phyloP scores from a whole-genome alignment of 2,329 filamentous ascomycete genomes.

The Hortaea werneckii region DNA sequence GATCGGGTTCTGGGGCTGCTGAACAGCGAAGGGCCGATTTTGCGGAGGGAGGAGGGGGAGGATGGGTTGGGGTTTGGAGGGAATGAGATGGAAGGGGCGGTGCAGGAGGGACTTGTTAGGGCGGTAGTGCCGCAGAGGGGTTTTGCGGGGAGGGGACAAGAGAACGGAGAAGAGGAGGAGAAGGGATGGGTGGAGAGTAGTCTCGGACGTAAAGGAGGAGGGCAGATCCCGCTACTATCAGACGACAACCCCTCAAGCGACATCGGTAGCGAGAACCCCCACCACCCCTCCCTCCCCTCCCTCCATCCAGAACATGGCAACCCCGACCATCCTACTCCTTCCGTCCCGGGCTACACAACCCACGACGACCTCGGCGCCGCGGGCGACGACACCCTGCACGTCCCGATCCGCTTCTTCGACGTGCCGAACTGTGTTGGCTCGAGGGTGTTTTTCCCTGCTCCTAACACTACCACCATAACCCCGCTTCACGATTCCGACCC shows the following conservation, averaged over 20 bases:
- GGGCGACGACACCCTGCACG: conserved; percentile 84
- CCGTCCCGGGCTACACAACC: conserved; percentile 77
- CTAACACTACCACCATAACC: conserved; percentile 25
- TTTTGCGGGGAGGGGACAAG: neutral
- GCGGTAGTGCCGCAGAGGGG: conserved; percentile 6
- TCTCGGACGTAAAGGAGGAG: no score
- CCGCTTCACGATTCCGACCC: neutral
- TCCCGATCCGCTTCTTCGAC: conserved; percentile 60
- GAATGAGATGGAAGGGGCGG: no score
- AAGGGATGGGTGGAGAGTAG: neutral
- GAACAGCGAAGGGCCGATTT: conserved; percentile 47
- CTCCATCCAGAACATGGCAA: conserved; percentile 5
- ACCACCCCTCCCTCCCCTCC: no score
- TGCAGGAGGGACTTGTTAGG: conserved; percentile 11
- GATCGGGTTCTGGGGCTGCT: conserved; percentile 53
- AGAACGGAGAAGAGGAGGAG: neutral
- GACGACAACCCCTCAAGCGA: no score
- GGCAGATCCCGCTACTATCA: no score
- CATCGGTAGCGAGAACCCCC: no score
- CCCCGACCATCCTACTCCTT: conserved; percentile 11
- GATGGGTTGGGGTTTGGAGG: neutral
- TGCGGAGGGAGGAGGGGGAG: conserved; percentile 14
- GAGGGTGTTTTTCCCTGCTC: conserved; percentile 49
- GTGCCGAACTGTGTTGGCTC: conserved; percentile 79
- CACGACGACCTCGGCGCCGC: conserved; percentile 71